These are phyloP conservation scores for Centrapalus pauciflorus DNA, from an alignment of 129 eudicot species.

Conservation along the genomic window DNA sequence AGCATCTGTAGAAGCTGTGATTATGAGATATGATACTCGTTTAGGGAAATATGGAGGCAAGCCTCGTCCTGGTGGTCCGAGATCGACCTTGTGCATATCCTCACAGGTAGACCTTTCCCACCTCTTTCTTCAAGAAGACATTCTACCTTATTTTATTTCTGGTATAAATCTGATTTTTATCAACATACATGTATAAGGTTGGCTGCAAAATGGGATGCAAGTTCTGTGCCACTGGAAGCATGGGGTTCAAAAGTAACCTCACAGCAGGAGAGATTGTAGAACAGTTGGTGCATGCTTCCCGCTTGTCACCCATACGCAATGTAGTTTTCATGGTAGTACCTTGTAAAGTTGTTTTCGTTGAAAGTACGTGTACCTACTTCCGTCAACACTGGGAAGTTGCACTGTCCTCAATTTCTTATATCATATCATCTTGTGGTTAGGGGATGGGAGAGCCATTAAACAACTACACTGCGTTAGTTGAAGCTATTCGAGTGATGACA, in stretches of 20 bases:
- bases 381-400: neutral
- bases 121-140: neutral
- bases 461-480: slow-evolving; percentile 78
- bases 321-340: slow-evolving; percentile 86
- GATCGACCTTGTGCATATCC: slow-evolving; percentile 90
- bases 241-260: slow-evolving; percentile 94
- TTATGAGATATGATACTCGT: slow-evolving; percentile 90
- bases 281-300: slow-evolving; percentile 89
- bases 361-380: neutral
- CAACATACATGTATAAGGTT: slow-evolving; percentile 37
- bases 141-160: neutral
- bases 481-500: slow-evolving; percentile 83
- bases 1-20: slow-evolving; percentile 85
- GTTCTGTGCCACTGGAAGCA: slow-evolving; percentile 96
- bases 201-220: slow-evolving; percentile 99
- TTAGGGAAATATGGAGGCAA: slow-evolving; percentile 78
- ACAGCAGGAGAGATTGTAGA: slow-evolving; percentile 93
- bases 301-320: slow-evolving; percentile 76
- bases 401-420: slow-evolving; percentile 7
- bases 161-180: neutral
- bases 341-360: slow-evolving; percentile 4
- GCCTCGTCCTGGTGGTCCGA: slow-evolving; percentile 86
- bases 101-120: slow-evolving; percentile 62
- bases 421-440: slow-evolving; percentile 35
- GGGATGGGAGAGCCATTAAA: slow-evolving; percentile 99